Base-by-base conservation (phyloP, 345 rosid genomes). In the Citrus maxima region DNA sequence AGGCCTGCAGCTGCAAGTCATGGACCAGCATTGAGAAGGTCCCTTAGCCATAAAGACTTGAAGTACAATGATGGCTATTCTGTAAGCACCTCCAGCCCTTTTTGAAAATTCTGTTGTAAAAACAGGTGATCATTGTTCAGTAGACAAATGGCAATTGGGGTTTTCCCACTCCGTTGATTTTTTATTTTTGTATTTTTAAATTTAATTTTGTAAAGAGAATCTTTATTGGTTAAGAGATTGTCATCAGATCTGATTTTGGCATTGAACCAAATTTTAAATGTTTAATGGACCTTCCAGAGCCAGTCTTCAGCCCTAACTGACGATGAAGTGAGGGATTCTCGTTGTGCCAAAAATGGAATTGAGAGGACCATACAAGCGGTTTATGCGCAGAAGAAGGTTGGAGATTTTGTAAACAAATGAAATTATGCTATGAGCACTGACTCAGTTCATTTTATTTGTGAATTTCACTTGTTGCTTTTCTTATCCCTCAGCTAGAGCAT, bases 251-350 rank as follows among this genome's bases (percentile, higher is more conserved):
- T 58, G 25, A 34, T 60, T 72, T 19, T 5, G 21, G 28, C 27
- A 56, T 71, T 70, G 76, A 75, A 42, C 46, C 25, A 32, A 58
- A 40, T 77, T 60, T 63, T 27, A 70, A 64, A 54, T 35, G 27
- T 35, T 37, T 72, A 51, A 51, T 37, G 78, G 74, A 66, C 75
- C 82, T 88, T 83, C 42, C 89, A 96, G 99, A 94, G 97, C 77
- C 95, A 90, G 22, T 94, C 98, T n/a, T 91, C 97, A 46, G 86
- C 85, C 69, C 80, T 96, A 74, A 96, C 99, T 73, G 98, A 93
- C 81, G 99, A 94, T 71, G 99, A 96, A 84, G 91, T 84, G 40
- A 91, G 85, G 72, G 93, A 89, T 68, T 81, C 81, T 67, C 63
- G 79, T 73, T 76, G 84, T 42, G 77, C 72, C 78, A 85, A 82